Evolutionary conservation across 2,329 filamentous ascomycete species (phyloP), one percentile per base, ranked within the genome.

Genomic region (Xylariaceae sp.): DNA sequence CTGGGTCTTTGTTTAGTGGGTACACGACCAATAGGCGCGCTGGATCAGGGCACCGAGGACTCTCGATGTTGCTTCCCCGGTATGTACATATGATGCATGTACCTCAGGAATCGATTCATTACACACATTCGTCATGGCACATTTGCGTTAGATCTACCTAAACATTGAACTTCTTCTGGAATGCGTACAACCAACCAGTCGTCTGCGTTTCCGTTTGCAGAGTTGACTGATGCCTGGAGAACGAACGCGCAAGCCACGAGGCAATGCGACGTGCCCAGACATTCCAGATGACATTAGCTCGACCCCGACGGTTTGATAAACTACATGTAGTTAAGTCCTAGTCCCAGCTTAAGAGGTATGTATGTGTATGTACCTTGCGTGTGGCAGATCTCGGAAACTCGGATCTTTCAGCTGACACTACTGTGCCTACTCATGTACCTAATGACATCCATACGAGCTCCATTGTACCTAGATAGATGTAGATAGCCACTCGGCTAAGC

Each of bases 1-100:
- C 59, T 65, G 53, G 64, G 66, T 37, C 64, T 52, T 67, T 68
- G 67, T 70, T 69, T 64, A 68, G 63, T 63, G 68, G 66, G 44
- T 12, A 54, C 18, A 2, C 6, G 21, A 43, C 66, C 67, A 69
- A 70, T 68, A 50, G 55, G n/a, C 20, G 44, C 6, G 40, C 40
- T 20, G 10, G 44, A 52, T 54, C 50, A 16, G n/a, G 41, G 40
- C 54, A 60, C 9, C 40, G 41, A 52, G 44, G 16, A 44, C 23
- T 14, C 7, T 7, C 12, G 5, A 37, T 14, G 7, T 37, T 16
- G 9, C 14, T 37, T 37, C 32, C 32, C 23, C n/a, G 18, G 41
- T n/a, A n/a, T 10, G 41, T 20, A 10, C 20, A 26, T n/a, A n/a
- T n/a, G n/a, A n/a, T n/a, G n/a, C n/a, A n/a, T n/a, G n/a, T n/a